Evolutionary conservation across 495 filamentous ascomycete species (phyloP).

Genomic region (Barbatosphaeria neglecta): DNA sequence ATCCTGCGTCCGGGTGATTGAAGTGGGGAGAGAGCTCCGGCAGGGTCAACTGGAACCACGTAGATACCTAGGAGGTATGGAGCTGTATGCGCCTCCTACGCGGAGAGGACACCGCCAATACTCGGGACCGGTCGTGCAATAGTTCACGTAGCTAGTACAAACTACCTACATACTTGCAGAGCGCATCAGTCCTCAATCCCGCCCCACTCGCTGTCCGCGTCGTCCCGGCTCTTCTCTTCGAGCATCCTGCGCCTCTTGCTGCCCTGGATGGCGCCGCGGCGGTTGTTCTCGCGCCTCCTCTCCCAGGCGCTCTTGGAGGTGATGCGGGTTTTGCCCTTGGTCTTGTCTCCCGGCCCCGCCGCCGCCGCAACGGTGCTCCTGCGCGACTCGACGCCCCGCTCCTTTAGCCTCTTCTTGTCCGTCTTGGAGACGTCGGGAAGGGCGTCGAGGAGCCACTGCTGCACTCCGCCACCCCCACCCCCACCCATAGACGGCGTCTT

Average conservation of each 20-base stretch:
- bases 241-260: constrained; percentile 50
- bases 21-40: too few relatives aligned
- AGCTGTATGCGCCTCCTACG: too few relatives aligned
- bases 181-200: constrained; percentile 48
- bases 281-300: constrained; percentile 62
- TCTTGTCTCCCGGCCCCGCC: neutral
- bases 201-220: constrained; percentile 44
- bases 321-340: constrained; percentile 43
- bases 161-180: too few relatives aligned
- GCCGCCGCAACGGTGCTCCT: constrained; percentile 46
- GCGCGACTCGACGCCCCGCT: constrained; percentile 67
- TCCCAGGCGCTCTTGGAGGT: constrained; percentile 91
- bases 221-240: constrained; percentile 16
- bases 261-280: constrained; percentile 58
- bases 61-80: too few relatives aligned
- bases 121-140: too few relatives aligned
- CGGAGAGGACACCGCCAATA: too few relatives aligned
- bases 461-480: constrained; percentile 32
- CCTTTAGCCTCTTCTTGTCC: constrained; percentile 70
- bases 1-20: too few relatives aligned
- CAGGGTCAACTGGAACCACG: too few relatives aligned
- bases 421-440: constrained; percentile 74
- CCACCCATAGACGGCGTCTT: constrained; percentile 27
- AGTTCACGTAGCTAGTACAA: too few relatives aligned
- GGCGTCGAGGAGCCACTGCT: constrained; percentile 82